Base-by-base conservation (phyloP, 2,329 filamentous ascomycete genomes). In the Madurella fahalii region DNA sequence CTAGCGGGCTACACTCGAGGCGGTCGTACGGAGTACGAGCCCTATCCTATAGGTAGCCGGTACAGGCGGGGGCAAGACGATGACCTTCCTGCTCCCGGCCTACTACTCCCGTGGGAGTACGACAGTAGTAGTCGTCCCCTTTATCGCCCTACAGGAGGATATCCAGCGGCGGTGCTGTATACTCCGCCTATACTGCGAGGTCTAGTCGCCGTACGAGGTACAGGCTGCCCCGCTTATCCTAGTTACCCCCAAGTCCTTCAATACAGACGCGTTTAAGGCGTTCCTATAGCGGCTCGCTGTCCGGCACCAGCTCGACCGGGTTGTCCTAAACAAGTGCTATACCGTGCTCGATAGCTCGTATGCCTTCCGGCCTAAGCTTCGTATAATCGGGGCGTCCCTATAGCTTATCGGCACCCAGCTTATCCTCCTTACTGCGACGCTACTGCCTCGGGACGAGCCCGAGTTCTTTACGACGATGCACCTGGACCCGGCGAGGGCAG, bases 41-140 rank as follows among this genome's bases (percentile, higher is more conserved):
- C 50, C 51, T 30, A 34, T 63, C 1, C n/a, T 63, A 8, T 20
- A 58, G 49, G 50, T 63, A 1, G 50, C 46, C 34, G 34, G 47
- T 1, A 63, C 47, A 15, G 50, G 54, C 7, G 51, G 54, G n/a
- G 56, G 56, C 16, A 62, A 63, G 51, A 63, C 54, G 25, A 17
- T 63, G n/a, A 56, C 47, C 40, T 61, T 63, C 18, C 60, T 61
- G 31, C 53, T 63, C 32, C 53, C 51, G 49, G 58, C 50, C 16
- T 5, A 13, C 5, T 52, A 13, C n/a, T 8, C 17, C n/a, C 5
- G 13, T 11, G 16, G 47, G 17, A 32, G 17, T 25, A 11, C 40
- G 34, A 49, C 18, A 34, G 13, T 52, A 5, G 50, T 52, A 42
- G 50, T 52, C 12, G 50, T 52, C 13, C 50, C 50, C 31, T 52